Conservation (phyloP, 257 asterid species). For the Petunia secreta region DNA sequence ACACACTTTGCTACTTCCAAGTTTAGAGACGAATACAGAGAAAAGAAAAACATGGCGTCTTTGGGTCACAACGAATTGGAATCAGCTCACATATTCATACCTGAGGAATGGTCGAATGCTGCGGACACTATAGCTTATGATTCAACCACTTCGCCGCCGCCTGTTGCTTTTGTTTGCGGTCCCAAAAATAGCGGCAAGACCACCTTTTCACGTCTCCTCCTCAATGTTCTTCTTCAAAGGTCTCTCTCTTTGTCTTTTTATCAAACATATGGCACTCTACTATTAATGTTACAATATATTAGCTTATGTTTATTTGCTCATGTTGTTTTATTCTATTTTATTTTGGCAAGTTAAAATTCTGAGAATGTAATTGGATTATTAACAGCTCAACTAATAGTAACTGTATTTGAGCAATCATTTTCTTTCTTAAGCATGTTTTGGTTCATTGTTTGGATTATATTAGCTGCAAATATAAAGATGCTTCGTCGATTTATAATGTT, state of each 20-base stretch:
- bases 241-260: slow-evolving; percentile 15
- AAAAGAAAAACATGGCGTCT: slow-evolving; percentile 22
- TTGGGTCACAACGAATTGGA: slow-evolving; percentile 44
- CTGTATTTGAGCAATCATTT: too few species aligned
- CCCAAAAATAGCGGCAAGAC: slow-evolving; percentile 92
- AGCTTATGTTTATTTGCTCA: background rate
- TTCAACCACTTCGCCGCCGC: slow-evolving; percentile 44
- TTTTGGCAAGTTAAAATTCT: too few species aligned
- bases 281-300: background rate
- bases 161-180: slow-evolving; percentile 72
- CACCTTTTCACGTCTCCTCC: slow-evolving; percentile 81
- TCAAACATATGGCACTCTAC: background rate
- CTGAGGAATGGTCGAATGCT: slow-evolving; percentile 74
- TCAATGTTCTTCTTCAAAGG: slow-evolving; percentile 82
- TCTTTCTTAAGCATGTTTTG: background rate
- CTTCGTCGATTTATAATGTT: background rate
- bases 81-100: slow-evolving; percentile 51
- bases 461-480: background rate
- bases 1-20: too few species aligned
- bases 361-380: too few species aligned
- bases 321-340: too few species aligned
- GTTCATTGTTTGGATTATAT: background rate
- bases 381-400: too few species aligned
- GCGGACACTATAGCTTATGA: slow-evolving; percentile 54
- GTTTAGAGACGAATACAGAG: too few species aligned